Evolutionary conservation across 371 early-diverging fungal genomes (phyloP), one percentile per base, ranked within the genome.

Genomic region (Circinella minor): DNA sequence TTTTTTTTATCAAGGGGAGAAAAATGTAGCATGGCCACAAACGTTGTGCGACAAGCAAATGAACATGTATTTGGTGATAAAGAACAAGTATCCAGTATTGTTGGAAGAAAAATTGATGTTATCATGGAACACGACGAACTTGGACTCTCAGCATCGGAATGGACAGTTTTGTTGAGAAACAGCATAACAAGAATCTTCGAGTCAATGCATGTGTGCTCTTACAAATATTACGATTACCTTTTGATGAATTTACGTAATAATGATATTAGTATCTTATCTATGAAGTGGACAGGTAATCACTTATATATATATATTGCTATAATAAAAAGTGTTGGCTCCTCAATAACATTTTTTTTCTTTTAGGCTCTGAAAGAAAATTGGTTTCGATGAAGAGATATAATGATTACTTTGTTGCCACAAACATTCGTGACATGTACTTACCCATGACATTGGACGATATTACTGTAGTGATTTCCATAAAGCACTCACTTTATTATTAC

Each of bases 1-100:
- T 49, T 60, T 15, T n/a, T 27, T 36, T 60, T 51, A 51, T 51
- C 51, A 51, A 60, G 60, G 60, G 60, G 60, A 34, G 60, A 60
- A 36, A 60, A 60, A 60, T 37, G 60, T n/a, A 60, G 36, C 36
- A 37, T n/a, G 17, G 0, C 34, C 3, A 36, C 60, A 36, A 60
- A 36, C 34, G 3, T 6, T 1, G n/a, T 60, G 0, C 34, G 60
- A 14, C 37, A 34, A 15, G 60, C 34, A 14, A 60, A 60, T 60
- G 60, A 27, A 36, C 43, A 60, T 3, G 4, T 1, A n/a, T 60
- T 0, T 13, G 36, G 60, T 13, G 37, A 15, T 37, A 13, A 17
- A 13, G 17, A 15, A 55, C 6, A 27, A 10, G 17, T n/a, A 4
- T 34, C 36, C 4, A 3, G 60, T 5, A 37, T 37, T 15, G n/a